phyloP scores from a whole-genome alignment of 108 stramenopile species.

The Seminavis robusta region DNA sequence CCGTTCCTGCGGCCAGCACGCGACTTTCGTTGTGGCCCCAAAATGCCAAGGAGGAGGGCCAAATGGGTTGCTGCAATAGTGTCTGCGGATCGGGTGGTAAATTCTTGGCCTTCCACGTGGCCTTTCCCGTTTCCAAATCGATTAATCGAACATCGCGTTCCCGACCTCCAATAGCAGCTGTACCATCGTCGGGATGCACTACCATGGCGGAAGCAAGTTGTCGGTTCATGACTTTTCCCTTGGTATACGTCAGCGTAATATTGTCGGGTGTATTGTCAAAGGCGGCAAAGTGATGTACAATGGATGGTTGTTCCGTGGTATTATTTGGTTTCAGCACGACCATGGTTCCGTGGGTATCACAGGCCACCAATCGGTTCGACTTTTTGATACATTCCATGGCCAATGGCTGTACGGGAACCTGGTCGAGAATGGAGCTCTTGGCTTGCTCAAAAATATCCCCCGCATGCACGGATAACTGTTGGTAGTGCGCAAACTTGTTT shows the following conservation, averaged over 20 bases:
- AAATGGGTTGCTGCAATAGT: constrained; percentile 72
- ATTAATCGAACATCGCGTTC: constrained; percentile 64
- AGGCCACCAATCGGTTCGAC: constrained; percentile 27
- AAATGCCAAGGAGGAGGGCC: constrained; percentile 69
- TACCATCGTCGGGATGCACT: constrained; percentile 21
- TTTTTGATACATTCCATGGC: no score
- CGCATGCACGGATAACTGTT: not conserved
- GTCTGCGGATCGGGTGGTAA: constrained; percentile 83
- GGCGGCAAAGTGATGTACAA: not conserved
- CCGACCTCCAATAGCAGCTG: constrained; percentile 67
- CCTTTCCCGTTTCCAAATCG: constrained; percentile 60
- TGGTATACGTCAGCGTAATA: constrained; percentile 50
- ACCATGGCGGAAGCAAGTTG: constrained; percentile 54
- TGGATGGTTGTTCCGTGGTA: not conserved
- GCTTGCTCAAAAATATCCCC: no score
- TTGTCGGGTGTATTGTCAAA: not conserved
- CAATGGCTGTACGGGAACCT: constrained; percentile 6
- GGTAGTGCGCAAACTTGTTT: constrained; percentile 3
- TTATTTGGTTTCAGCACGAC: constrained; percentile 21
- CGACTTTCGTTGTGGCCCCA: constrained; percentile 25
- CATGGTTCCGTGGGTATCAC: constrained; percentile 30
- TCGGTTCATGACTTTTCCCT: constrained; percentile 45
- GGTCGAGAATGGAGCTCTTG: no score
- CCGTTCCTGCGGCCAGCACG: constrained; percentile 69
- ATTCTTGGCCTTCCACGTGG: constrained; percentile 84